These are phyloP conservation scores for Rhytidhysteron rufulum DNA, from an alignment of 2,329 filamentous ascomycete species.

Conservation along the genomic window DNA sequence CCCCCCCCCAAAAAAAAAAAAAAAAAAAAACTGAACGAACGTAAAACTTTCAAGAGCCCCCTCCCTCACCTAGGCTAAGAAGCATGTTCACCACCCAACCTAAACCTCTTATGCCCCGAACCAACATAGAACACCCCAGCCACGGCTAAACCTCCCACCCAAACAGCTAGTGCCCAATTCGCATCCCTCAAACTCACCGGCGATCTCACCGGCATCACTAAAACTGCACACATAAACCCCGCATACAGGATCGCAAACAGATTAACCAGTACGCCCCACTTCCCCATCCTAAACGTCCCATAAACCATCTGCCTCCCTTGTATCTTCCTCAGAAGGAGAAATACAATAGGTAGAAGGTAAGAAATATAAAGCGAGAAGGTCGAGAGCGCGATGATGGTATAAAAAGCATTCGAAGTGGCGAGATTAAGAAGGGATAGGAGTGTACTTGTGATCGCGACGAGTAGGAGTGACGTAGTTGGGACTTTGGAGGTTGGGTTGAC, in stretches of 20 bases:
- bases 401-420: conserved; percentile 9
- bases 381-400: conserved; percentile 14
- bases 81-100: background rate
- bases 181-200: conserved; percentile 1
- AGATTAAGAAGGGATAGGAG: conserved; percentile 7
- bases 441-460: conserved; percentile 17
- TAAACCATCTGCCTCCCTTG: background rate
- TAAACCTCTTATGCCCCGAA: conserved; percentile 4
- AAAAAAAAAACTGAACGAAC: too few relatives aligned
- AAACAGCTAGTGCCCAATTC: conserved; percentile 6
- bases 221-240: conserved; percentile 29
- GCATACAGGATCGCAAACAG: conserved; percentile 20
- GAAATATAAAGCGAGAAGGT: conserved; percentile 13
- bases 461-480: conserved; percentile 3
- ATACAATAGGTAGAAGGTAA: conserved; percentile 9
- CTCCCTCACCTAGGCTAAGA: too few relatives aligned
- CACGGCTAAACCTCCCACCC: background rate
- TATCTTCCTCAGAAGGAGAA: conserved; percentile 5
- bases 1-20: too few relatives aligned
- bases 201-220: background rate
- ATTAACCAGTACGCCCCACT: conserved; percentile 7
- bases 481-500: conserved; percentile 3
- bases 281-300: conserved; percentile 5
- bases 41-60: too few relatives aligned
- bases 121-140: conserved; percentile 4